phyloP scores from a whole-genome alignment of 768 basidiomycete species.

The Lactifluus hygrophoroides region DNA sequence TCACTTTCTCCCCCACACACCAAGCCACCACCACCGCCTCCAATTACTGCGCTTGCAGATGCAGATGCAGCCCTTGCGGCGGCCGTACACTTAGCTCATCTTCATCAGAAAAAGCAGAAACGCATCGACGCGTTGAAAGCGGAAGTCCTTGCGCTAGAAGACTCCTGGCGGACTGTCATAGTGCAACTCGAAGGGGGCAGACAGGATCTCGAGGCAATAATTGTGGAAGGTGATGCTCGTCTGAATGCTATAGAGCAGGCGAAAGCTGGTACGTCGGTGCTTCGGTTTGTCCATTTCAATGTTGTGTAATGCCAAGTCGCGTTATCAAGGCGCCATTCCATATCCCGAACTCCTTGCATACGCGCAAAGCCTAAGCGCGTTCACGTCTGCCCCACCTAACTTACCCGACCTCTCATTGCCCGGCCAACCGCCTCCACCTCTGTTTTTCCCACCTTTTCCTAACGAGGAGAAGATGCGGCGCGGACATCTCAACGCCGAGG shows the following conservation, averaged over 20 bases:
- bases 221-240: conserved; percentile 69
- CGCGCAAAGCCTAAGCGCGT: conserved; percentile 76
- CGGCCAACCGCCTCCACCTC: conserved; percentile 64
- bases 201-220: conserved; percentile 56
- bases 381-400: conserved; percentile 83
- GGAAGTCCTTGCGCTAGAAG: conserved; percentile 62
- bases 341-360: conserved; percentile 79
- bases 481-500: conserved; percentile 71
- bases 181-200: conserved; percentile 56
- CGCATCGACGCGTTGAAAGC: conserved; percentile 62
- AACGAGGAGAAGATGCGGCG: conserved; percentile 89
- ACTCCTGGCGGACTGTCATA: conserved; percentile 61
- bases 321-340: conserved; percentile 57
- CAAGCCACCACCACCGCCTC: conserved; percentile 54
- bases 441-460: conserved; percentile 87
- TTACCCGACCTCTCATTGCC: conserved; percentile 67
- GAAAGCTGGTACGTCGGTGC: conserved; percentile 48
- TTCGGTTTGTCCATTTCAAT: background rate
- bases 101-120: conserved; percentile 70
- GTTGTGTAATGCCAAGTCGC: background rate
- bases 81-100: conserved; percentile 55
- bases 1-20: conserved; percentile 62
- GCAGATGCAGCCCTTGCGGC: conserved; percentile 58
- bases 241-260: conserved; percentile 63
- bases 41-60: conserved; percentile 46